Conservation (phyloP, 1,284 basidiomycete genomes). For the Coniophora puteana region DNA sequence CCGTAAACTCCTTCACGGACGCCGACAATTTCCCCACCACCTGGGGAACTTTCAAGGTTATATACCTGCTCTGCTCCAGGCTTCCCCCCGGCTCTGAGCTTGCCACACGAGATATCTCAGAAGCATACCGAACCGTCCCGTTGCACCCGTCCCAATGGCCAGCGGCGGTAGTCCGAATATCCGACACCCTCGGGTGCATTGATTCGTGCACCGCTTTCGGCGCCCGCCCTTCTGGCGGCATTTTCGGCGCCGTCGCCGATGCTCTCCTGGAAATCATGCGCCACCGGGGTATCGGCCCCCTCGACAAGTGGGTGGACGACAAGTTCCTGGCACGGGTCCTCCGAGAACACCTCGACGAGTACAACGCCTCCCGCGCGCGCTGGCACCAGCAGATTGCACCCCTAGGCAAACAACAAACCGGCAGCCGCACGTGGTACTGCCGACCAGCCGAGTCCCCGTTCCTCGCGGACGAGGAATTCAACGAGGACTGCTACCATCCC, state of each 20-base stretch:
- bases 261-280: not conserved
- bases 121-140: constrained; percentile 5
- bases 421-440: not conserved
- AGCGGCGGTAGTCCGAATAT: constrained; percentile 3
- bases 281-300: not conserved
- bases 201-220: not conserved
- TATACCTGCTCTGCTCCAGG: not conserved
- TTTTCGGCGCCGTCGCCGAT: not conserved
- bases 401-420: not conserved
- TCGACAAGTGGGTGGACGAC: constrained; percentile 2
- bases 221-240: not conserved
- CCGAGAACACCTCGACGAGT: not conserved
- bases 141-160: constrained; percentile 6
- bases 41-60: constrained; percentile 2
- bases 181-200: not conserved
- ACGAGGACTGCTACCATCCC: not conserved
- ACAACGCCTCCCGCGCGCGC: not conserved
- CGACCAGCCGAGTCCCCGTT: not conserved
- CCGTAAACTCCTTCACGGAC: constrained; percentile 1
- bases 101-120: not conserved
- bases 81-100: constrained; percentile 1
- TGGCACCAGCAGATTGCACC: not conserved
- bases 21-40: constrained; percentile 3
- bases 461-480: not conserved
- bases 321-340: constrained; percentile 28